phyloP scores from a whole-genome alignment of 1,284 basidiomycete species.

The Cerrena zonata region DNA sequence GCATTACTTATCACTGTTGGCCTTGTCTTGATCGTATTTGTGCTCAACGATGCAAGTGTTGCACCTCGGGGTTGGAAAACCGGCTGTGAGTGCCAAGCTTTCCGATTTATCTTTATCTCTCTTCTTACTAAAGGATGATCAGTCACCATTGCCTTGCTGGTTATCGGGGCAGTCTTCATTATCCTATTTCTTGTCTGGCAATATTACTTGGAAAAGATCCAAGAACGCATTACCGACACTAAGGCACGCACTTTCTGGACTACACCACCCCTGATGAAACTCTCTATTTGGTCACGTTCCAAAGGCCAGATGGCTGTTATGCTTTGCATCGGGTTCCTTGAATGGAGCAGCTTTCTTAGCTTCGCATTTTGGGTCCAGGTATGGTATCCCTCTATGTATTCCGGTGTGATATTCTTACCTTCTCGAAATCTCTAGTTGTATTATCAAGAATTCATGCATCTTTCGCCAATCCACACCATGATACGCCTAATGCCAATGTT shows the following conservation, averaged over 20 bases:
- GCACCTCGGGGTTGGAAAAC: constrained; percentile 71
- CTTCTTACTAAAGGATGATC: neutral
- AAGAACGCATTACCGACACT: constrained; percentile 5
- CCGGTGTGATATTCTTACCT: neutral
- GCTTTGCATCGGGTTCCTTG: constrained; percentile 63
- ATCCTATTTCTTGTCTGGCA: constrained; percentile 67
- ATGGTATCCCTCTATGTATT: constrained; percentile 10
- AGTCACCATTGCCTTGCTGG: constrained; percentile 55
- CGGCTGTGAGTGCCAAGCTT: neutral
- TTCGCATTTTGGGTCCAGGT: constrained; percentile 57
- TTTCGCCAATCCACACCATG: constrained; percentile 64
- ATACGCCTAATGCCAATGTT: constrained; percentile 75
- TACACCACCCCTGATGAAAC: constrained; percentile 66
- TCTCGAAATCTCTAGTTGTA: constrained; percentile 40
- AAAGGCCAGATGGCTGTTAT: constrained; percentile 63
- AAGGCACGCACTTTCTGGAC: constrained; percentile 26
- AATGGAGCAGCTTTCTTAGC: constrained; percentile 59
- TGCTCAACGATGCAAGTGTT: constrained; percentile 67
- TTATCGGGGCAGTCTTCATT: constrained; percentile 59
- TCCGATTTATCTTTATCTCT: no score
- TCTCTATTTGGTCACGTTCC: constrained; percentile 63
- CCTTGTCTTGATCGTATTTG: constrained; percentile 76
- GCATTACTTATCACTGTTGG: constrained; percentile 70
- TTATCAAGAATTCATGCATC: constrained; percentile 58
- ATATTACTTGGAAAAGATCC: constrained; percentile 45